Conservation (phyloP, 2,329 filamentous ascomycete genomes). For the Chrysoporthe puriensis region DNA sequence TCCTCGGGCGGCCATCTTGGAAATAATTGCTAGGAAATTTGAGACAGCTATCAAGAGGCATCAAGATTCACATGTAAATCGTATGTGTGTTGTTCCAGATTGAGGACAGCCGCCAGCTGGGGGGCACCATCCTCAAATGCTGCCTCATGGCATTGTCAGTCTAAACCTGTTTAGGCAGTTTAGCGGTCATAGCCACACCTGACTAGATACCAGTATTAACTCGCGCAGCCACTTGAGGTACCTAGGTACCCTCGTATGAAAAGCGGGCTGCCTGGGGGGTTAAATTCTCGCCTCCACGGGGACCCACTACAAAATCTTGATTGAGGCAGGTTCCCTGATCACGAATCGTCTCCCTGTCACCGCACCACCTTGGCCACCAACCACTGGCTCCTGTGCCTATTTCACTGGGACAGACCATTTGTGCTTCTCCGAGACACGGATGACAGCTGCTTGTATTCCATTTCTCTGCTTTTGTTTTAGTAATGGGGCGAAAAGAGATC, state of each 20-base stretch:
- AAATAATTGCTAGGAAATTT: too few relatives aligned
- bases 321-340: constrained; percentile 11
- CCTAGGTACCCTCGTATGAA: background rate
- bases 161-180: background rate
- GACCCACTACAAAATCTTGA: constrained; percentile 13
- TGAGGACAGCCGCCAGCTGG: background rate
- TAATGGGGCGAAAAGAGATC: background rate
- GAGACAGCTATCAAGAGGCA: too few relatives aligned
- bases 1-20: too few relatives aligned
- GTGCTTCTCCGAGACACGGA: constrained; percentile 19
- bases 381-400: constrained; percentile 15
- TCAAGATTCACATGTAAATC: background rate
- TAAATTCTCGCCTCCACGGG: constrained; percentile 1
- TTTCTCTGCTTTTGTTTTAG: background rate
- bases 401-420: constrained; percentile 13
- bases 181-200: background rate
- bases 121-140: background rate
- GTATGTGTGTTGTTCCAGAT: background rate
- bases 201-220: background rate
- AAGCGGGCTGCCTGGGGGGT: background rate
- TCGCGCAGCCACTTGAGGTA: constrained; percentile 3
- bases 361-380: constrained; percentile 16
- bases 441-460: background rate
- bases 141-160: background rate
- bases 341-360: constrained; percentile 16